These are phyloP conservation scores for Rosa rugosa DNA, from an alignment of 306 rosid genomes.

Conservation along the genomic window DNA sequence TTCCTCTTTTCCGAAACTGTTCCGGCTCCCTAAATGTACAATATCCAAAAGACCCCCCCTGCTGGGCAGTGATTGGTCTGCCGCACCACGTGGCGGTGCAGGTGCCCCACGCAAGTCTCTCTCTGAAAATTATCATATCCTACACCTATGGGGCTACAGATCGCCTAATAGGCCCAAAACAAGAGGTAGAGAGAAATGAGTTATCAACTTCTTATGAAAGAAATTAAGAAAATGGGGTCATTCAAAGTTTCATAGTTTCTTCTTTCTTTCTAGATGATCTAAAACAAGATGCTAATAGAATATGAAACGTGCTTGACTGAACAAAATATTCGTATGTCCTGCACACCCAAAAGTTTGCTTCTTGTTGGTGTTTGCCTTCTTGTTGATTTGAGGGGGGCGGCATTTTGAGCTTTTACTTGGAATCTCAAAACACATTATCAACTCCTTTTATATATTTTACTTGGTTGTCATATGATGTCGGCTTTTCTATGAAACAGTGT, in stretches of 20 bases:
- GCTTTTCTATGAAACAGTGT: not conserved
- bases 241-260: not conserved
- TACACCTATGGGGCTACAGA: not conserved
- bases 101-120: too few species aligned
- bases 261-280: slow-evolving; percentile 17
- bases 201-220: slow-evolving; percentile 24
- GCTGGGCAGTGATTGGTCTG: too few species aligned
- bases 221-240: slow-evolving; percentile 8
- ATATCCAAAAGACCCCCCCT: too few species aligned
- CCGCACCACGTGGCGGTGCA: too few species aligned
- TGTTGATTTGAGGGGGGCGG: slow-evolving; percentile 38
- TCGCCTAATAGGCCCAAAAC: slow-evolving; percentile 17
- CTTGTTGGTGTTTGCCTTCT: slow-evolving; percentile 1
- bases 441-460: not conserved
- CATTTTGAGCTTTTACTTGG: slow-evolving; percentile 31
- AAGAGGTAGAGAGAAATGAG: not conserved
- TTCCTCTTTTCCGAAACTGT: too few species aligned
- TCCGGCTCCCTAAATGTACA: too few species aligned
- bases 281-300: not conserved
- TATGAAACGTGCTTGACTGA: slow-evolving; percentile 62
- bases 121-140: not conserved
- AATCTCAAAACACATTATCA: slow-evolving; percentile 11
- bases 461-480: slow-evolving; percentile 21
- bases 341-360: not conserved
- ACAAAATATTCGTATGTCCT: slow-evolving; percentile 3